These are phyloP conservation scores for Cladophialophora exuberans DNA, from an alignment of 2,329 filamentous ascomycete genomes.

Conservation along the genomic window DNA sequence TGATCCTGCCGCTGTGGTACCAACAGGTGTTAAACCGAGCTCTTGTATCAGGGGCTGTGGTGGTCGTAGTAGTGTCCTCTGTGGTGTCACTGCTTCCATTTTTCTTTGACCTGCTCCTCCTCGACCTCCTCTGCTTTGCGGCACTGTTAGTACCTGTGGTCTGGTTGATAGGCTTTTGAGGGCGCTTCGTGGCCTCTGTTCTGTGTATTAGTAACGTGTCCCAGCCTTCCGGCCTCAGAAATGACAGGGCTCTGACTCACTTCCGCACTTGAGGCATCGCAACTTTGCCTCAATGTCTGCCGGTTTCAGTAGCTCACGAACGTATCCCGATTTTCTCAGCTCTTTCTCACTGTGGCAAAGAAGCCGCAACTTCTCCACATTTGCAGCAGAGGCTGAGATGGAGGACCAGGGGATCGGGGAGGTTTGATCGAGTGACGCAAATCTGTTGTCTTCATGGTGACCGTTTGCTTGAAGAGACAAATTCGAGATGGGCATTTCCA, in stretches of 20 bases:
- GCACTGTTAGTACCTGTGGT: no score
- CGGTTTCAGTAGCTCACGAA: conserved; percentile 21
- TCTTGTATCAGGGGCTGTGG: background rate
- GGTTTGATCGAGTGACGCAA: background rate
- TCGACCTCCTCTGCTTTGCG: no score
- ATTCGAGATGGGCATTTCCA: background rate
- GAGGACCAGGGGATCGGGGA: conserved; percentile 17
- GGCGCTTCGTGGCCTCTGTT: background rate
- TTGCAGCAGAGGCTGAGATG: conserved; percentile 13
- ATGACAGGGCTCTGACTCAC: conserved; percentile 1
- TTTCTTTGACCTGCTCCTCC: background rate
- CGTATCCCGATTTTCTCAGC: conserved; percentile 24
- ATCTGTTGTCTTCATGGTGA: background rate
- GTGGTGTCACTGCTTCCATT: no score
- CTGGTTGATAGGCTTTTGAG: background rate
- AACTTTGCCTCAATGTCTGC: conserved; percentile 26
- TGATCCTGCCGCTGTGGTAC: conserved; percentile 10
- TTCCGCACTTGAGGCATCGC: conserved; percentile 18
- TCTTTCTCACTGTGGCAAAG: conserved; percentile 19
- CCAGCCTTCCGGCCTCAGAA: background rate
- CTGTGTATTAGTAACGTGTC: background rate
- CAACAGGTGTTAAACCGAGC: background rate
- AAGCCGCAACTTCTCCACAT: conserved; percentile 21
- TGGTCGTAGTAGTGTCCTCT: background rate
- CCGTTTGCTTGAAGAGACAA: background rate